Evolutionary conservation across 106 monocot species (phyloP).

Genomic region (Ottelia alismoides): DNA sequence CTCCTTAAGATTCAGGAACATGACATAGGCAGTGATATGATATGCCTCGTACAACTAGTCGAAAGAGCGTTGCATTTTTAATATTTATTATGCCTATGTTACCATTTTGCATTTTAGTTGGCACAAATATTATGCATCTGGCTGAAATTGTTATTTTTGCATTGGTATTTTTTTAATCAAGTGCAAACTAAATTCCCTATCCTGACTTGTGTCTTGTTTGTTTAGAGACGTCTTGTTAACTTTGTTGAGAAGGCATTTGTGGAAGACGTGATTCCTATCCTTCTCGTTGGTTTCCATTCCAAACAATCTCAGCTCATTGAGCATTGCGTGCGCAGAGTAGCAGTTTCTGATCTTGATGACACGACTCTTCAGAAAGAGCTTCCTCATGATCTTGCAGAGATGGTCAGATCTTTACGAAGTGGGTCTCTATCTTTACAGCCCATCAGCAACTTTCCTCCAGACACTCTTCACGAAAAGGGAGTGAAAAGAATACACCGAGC

Average conservation of each 20-base stretch:
- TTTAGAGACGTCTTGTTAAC: conserved; percentile 63
- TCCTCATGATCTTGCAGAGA: conserved; percentile 32
- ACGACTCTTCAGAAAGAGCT: conserved; percentile 62
- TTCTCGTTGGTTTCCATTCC: conserved; percentile 50
- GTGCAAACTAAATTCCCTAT: too few species aligned
- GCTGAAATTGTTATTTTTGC: too few species aligned
- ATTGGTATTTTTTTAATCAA: too few species aligned
- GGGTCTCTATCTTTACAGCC: too few species aligned
- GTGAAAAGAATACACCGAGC: conserved; percentile 64
- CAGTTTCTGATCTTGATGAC: conserved; percentile 60
- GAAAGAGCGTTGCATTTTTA: too few species aligned
- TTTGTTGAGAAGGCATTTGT: conserved; percentile 80
- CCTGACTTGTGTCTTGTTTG: too few species aligned
- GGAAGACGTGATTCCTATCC: conserved; percentile 79
- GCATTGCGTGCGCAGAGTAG: conserved; percentile 57
- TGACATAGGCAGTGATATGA: too few species aligned
- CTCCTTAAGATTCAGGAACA: too few species aligned
- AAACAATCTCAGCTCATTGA: conserved; percentile 30
- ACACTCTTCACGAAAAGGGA: conserved; percentile 36
- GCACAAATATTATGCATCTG: too few species aligned
- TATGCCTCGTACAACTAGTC: too few species aligned
- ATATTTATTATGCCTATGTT: too few species aligned
- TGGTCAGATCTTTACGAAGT: conserved; percentile 24
- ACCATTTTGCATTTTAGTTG: too few species aligned
- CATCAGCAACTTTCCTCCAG: conserved; percentile 14